These are phyloP conservation scores for Nicotiana rustica DNA, from an alignment of 305 asterid species.

Conservation along the genomic window DNA sequence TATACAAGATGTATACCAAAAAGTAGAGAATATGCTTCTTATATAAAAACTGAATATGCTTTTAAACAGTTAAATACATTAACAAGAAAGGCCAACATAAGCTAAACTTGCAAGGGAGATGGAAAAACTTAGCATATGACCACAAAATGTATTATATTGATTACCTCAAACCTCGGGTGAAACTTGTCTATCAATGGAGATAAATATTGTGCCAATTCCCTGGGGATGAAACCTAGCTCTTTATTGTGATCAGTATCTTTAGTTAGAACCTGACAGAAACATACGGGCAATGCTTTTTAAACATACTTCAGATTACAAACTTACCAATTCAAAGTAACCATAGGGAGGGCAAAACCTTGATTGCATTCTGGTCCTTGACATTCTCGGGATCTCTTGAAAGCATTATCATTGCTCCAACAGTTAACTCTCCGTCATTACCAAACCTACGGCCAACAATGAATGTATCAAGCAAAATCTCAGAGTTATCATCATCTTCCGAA, in stretches of 20 bases:
- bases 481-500: conserved; percentile 47
- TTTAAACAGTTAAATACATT: not conserved
- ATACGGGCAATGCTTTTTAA: conserved; percentile 33
- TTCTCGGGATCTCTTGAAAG: conserved; percentile 81
- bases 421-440: conserved; percentile 56
- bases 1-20: too few species aligned
- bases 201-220: conserved; percentile 74
- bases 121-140: conserved; percentile 6
- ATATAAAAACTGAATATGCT: not conserved
- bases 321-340: conserved; percentile 31
- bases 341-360: conserved; percentile 64
- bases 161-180: conserved; percentile 76
- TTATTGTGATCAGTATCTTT: conserved; percentile 56
- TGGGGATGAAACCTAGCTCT: conserved; percentile 80
- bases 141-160: conserved; percentile 6
- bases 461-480: conserved; percentile 61
- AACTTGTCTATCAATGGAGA: conserved; percentile 83
- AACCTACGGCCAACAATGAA: conserved; percentile 83
- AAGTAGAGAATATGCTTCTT: not conserved
- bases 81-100: not conserved
- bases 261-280: conserved; percentile 63
- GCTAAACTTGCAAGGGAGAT: not conserved
- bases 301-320: conserved; percentile 32
- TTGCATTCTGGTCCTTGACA: conserved; percentile 77
- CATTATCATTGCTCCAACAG: conserved; percentile 57